Percentiles rank a stretch among this genome's conserved stretches.
These are phyloP conservation scores for Dalbergia cultrata DNA, from an alignment of 306 rosid species.

Conservation along the genomic window DNA sequence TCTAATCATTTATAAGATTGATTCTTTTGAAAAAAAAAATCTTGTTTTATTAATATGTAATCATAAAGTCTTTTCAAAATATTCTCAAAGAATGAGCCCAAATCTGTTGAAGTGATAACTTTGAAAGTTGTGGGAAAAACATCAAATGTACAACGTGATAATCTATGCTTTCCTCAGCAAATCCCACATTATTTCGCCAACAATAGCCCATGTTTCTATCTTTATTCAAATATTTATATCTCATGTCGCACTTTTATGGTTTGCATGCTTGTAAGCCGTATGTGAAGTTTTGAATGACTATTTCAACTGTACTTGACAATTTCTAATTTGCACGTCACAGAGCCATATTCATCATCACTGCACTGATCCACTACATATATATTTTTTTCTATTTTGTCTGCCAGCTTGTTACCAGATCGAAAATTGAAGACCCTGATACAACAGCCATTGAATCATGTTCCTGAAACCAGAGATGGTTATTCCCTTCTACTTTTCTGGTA, in stretches of 20 bases:
- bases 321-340: constrained; percentile 13
- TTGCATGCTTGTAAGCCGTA: constrained; percentile 15
- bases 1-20: not conserved
- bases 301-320: not conserved
- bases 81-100: not conserved
- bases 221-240: not conserved
- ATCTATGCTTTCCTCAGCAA: not conserved
- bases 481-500: constrained; percentile 93
- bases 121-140: not conserved
- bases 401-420: constrained; percentile 90
- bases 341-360: constrained; percentile 17
- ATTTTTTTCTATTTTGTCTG: constrained; percentile 37
- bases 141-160: not conserved
- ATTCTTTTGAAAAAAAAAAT: not conserved
- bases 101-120: constrained; percentile 14
- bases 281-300: not conserved
- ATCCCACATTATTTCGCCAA: not conserved
- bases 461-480: constrained; percentile 89
- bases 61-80: constrained; percentile 4
- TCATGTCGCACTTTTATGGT: constrained; percentile 4
- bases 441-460: constrained; percentile 70
- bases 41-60: not conserved
- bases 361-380: constrained; percentile 29
- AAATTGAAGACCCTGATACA: constrained; percentile 86
- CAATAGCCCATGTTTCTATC: not conserved